Evolutionary conservation across 2,329 filamentous ascomycete species (phyloP).

Genomic region (Leptosphaerulina australis): DNA sequence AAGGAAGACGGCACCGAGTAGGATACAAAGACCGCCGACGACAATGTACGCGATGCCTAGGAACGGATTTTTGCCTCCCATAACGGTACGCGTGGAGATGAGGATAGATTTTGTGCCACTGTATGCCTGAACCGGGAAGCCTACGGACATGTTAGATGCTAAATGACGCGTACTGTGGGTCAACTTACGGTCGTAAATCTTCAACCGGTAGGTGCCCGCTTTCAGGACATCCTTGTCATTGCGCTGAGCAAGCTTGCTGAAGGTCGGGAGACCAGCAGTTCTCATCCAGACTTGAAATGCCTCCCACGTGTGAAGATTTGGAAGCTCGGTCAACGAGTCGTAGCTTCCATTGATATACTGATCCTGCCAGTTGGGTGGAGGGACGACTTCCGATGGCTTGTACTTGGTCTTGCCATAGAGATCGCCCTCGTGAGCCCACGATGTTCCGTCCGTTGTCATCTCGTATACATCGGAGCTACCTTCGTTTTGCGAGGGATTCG

Average conservation of each 20-base stretch:
- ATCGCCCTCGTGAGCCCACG: constrained; percentile 82
- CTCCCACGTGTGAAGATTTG: constrained; percentile 76
- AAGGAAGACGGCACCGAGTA: constrained; percentile 87
- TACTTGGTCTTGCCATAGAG: constrained; percentile 77
- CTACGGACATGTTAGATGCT: constrained; percentile 56
- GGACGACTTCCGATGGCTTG: constrained; percentile 68
- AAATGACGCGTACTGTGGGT: constrained; percentile 1
- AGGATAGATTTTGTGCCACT: constrained; percentile 88
- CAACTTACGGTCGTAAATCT: constrained; percentile 77
- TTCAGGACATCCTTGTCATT: constrained; percentile 75
- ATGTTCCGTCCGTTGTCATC: constrained; percentile 80
- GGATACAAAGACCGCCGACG: constrained; percentile 88
- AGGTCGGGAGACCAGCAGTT: constrained; percentile 88
- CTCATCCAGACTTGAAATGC: constrained; percentile 99
- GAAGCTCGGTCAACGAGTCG: constrained; percentile 65
- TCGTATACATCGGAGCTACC: constrained; percentile 61
- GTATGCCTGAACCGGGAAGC: constrained; percentile 79
- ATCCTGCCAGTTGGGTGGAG: constrained; percentile 83
- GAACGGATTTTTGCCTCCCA: constrained; percentile 95
- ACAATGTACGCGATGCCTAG: constrained; percentile 95
- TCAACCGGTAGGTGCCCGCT: constrained; percentile 74
- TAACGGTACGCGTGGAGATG: constrained; percentile 86
- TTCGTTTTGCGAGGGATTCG: constrained; percentile 57
- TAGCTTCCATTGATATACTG: constrained; percentile 73
- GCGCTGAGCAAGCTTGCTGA: constrained; percentile 88